Conservation (phyloP, 75 land plant genomes). For the Picea sitchensis region DNA sequence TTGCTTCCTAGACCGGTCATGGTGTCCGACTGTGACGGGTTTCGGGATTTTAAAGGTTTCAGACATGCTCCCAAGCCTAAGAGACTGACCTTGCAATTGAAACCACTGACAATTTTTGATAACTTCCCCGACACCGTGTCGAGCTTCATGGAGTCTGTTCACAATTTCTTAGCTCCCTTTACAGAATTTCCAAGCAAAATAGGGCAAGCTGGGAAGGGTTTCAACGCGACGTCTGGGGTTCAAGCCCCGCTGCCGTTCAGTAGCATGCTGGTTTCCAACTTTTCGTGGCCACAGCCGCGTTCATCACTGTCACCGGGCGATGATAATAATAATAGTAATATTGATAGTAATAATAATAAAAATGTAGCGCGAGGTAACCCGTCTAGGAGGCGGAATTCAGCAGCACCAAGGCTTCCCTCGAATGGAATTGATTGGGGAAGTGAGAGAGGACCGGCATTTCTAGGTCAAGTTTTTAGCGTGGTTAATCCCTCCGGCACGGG, state of each 20-base stretch:
- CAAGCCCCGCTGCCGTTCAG: not conserved
- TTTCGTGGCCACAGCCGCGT: not conserved
- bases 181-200: constrained; percentile 1
- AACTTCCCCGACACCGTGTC: not conserved
- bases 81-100: not conserved
- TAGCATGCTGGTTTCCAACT: not conserved
- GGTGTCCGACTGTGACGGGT: not conserved
- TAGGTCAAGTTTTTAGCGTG: constrained; percentile 88
- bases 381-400: not conserved
- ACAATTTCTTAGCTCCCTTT: not conserved
- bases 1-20: not conserved
- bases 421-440: constrained; percentile 19
- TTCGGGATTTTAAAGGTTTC: not conserved
- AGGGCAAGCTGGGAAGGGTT: not conserved
- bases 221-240: not conserved
- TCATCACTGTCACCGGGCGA: not conserved
- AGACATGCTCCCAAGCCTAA: not conserved
- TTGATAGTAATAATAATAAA: not conserved
- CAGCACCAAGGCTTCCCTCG: constrained; percentile 16
- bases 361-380: not conserved
- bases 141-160: not conserved
- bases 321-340: not conserved
- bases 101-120: not conserved
- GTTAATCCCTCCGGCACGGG: constrained; percentile 75
- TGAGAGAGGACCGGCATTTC: constrained; percentile 70